phyloP scores from a whole-genome alignment of 306 rosid genomes.

The Sophora flavescens region DNA sequence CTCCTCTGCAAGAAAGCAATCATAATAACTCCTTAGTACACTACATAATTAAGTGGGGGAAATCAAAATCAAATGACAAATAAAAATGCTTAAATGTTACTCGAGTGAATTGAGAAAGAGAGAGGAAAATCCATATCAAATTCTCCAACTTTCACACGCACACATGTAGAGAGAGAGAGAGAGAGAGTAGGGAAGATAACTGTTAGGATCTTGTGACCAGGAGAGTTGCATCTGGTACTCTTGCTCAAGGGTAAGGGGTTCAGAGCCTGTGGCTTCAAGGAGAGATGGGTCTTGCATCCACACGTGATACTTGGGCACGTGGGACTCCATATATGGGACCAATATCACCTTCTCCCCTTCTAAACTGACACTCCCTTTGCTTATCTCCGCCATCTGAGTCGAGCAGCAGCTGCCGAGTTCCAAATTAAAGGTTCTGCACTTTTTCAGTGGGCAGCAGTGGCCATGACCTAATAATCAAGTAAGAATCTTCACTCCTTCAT shows the following conservation, averaged over 20 bases:
- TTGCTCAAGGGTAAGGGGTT: constrained; percentile 82
- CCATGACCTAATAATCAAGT: neutral
- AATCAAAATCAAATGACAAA: neutral
- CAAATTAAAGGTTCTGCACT: neutral
- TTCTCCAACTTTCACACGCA: neutral
- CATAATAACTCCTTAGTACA: constrained; percentile 18
- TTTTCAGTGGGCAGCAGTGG: neutral
- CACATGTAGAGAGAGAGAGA: neutral
- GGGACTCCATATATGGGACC: constrained; percentile 85
- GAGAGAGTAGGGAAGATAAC: constrained; percentile 53
- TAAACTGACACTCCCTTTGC: constrained; percentile 62
- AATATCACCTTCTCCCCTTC: constrained; percentile 76
- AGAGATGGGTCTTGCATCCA: constrained; percentile 92
- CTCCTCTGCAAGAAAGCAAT: constrained; percentile 64
- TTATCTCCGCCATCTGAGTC: constrained; percentile 36
- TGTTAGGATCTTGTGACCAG: constrained; percentile 82
- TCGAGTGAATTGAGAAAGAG: neutral
- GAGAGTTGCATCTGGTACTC: constrained; percentile 91
- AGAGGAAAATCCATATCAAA: neutral
- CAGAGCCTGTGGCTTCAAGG: constrained; percentile 89
- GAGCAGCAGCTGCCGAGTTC: neutral
- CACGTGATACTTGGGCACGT: constrained; percentile 79
- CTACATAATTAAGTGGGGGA: neutral
- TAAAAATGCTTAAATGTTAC: neutral
- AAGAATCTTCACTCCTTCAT: no score